phyloP scores from a whole-genome alignment of 768 basidiomycete species.

The Tulasnella sp. region DNA sequence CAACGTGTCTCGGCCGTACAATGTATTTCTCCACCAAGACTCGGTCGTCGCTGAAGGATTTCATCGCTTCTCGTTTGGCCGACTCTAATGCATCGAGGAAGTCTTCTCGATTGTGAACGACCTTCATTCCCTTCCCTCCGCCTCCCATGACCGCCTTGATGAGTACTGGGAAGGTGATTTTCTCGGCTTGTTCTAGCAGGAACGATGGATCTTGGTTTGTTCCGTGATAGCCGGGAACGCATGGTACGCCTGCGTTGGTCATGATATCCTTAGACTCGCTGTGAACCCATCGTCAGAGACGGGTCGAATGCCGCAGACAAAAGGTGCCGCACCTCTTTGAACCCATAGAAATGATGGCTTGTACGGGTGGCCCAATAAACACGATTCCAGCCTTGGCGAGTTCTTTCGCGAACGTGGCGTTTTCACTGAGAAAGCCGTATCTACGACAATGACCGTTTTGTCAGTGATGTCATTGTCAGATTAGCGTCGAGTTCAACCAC shows the following conservation, averaged over 20 bases:
- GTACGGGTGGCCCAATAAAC: constrained; percentile 88
- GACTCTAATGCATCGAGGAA: constrained; percentile 81
- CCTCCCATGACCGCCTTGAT: constrained; percentile 98
- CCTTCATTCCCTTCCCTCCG: constrained; percentile 95
- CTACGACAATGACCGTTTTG: constrained; percentile 44
- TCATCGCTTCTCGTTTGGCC: constrained; percentile 87
- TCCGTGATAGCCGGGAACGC: constrained; percentile 94
- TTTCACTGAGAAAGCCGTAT: constrained; percentile 92
- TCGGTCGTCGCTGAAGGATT: constrained; percentile 83
- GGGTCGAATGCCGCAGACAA: not conserved
- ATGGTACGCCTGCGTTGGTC: constrained; percentile 86
- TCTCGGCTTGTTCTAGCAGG: constrained; percentile 67
- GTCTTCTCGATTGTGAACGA: constrained; percentile 64
- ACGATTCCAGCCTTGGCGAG: constrained; percentile 79
- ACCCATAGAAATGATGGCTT: constrained; percentile 91
- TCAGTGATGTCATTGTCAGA: not conserved
- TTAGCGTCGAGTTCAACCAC: constrained; percentile 1
- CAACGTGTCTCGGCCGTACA: constrained; percentile 83
- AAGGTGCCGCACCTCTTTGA: constrained; percentile 74
- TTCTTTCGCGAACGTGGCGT: constrained; percentile 74
- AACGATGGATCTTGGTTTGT: constrained; percentile 73
- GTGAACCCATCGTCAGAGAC: not conserved
- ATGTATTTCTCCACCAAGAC: constrained; percentile 92
- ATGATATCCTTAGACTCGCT: constrained; percentile 97
- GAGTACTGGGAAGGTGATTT: constrained; percentile 86